Conservation (phyloP, 116 monocot species). For the Posidonia oceanica region DNA sequence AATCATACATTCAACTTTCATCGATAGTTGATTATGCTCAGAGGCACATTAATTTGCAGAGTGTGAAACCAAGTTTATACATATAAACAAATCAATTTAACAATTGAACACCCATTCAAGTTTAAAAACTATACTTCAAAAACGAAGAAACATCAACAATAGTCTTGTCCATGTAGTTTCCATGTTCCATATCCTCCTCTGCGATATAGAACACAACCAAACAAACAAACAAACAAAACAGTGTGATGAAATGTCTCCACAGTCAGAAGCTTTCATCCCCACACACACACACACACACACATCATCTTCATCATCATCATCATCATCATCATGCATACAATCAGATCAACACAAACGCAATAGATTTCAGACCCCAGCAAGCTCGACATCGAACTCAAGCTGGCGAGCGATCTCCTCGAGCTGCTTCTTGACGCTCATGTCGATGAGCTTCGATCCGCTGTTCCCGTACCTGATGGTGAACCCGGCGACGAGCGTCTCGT, state of each 20-base stretch:
- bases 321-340: not conserved
- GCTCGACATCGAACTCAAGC: constrained; percentile 39
- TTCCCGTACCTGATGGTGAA: constrained; percentile 74
- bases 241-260: not conserved
- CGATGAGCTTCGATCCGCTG: constrained; percentile 66
- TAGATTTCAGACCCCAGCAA: not conserved
- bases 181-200: too few relatives aligned
- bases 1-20: too few relatives aligned
- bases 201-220: too few relatives aligned
- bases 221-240: not conserved
- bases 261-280: not conserved
- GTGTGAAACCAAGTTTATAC: too few relatives aligned
- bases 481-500: constrained; percentile 72
- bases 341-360: too few relatives aligned
- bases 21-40: too few relatives aligned
- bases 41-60: too few relatives aligned
- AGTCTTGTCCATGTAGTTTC: too few relatives aligned
- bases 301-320: not conserved
- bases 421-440: constrained; percentile 92
- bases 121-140: too few relatives aligned
- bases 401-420: constrained; percentile 70
- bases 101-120: too few relatives aligned
- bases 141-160: too few relatives aligned
- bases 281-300: not conserved
- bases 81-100: too few relatives aligned